Percentiles rank a stretch among this genome's conserved stretches.
Evolutionary conservation across 306 rosid genomes (phyloP).

Genomic region (Dicorynia guianensis): DNA sequence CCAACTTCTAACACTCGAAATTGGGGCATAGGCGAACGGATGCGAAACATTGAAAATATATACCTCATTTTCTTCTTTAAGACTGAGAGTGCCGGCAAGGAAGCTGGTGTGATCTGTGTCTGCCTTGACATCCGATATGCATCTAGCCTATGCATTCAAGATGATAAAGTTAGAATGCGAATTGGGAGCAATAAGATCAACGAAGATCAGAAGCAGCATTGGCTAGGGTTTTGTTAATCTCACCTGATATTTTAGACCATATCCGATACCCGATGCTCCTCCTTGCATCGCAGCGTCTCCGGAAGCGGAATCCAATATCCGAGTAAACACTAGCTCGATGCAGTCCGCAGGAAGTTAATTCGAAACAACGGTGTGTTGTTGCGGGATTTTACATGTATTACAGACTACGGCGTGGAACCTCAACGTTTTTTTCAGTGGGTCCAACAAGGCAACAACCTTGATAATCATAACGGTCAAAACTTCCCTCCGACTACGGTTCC

Average conservation of each 20-base stretch:
- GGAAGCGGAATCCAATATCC: conserved; percentile 28
- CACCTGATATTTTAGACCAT: conserved; percentile 96
- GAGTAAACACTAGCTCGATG: neutral
- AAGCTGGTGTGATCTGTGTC: conserved; percentile 97
- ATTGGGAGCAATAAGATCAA: conserved; percentile 12
- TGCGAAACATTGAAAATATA: neutral
- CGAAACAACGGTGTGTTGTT: neutral
- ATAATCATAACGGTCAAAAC: neutral
- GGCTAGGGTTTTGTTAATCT: conserved; percentile 31
- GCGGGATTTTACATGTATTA: neutral
- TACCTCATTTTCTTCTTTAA: conserved; percentile 98
- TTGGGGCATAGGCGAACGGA: conserved; percentile 4
- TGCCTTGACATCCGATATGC: conserved; percentile 93
- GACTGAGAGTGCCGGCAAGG: conserved; percentile 92
- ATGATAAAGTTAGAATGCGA: conserved; percentile 16
- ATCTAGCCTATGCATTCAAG: conserved; percentile 69
- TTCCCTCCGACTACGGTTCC: too few species aligned
- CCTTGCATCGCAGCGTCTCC: conserved; percentile 80
- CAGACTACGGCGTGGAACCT: too few species aligned
- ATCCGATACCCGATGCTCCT: conserved; percentile 92
- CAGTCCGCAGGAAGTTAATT: too few species aligned
- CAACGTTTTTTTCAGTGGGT: too few species aligned
- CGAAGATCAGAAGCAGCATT: neutral
- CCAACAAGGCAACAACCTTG: neutral
- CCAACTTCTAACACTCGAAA: conserved; percentile 28